Base-by-base conservation (phyloP, 192 early-diverging fungal genomes). In the Backusella parvicylindrica region DNA sequence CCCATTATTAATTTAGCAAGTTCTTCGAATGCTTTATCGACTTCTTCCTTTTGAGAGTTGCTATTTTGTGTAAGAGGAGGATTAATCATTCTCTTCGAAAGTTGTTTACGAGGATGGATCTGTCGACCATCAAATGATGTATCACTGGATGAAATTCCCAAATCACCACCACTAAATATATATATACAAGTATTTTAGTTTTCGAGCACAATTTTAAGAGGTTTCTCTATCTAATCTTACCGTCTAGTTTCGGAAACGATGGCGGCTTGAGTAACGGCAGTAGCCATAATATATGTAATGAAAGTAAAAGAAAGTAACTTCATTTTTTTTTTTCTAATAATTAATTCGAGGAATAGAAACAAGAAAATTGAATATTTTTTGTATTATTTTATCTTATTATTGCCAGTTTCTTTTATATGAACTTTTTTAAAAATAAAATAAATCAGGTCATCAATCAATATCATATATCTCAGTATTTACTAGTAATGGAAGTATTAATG, bases 401-500 rank as follows among this genome's bases (percentile, higher is more conserved):
- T 28, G 23, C 0, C 53, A 60, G 0, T 60, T 60, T 23, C 53
- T 60, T 60, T 60, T 60, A 60, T 60, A 60, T 60, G 26, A 28
- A 60, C 18, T 28, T 28, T 26, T 60, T 60, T 60, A 60, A 60
- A 60, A 60, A 60, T 26, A 11, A 60, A 60, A 60, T 60, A 60
- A 60, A 60, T 26, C 53, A 26, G 28, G 53, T 8, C 26, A 60
- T 60, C 53, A 60, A 60, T 60, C 53, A 60, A 60, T 60, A 60
- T 13, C 53, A 60, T 21, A 13, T 60, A 26, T 28, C 53, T 26
- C 53, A 60, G 53, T 60, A 60, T 23, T 60, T 60, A 28, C 53
- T 26, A 60, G 21, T 60, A 60, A 60, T 60, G 53, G 53, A 60
- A 60, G 53, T 60, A 60, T 60, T 60, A 60, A 60, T 28, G 53